Conservation (phyloP, 2,329 filamentous ascomycete species). For the Hortaea sp. region DNA sequence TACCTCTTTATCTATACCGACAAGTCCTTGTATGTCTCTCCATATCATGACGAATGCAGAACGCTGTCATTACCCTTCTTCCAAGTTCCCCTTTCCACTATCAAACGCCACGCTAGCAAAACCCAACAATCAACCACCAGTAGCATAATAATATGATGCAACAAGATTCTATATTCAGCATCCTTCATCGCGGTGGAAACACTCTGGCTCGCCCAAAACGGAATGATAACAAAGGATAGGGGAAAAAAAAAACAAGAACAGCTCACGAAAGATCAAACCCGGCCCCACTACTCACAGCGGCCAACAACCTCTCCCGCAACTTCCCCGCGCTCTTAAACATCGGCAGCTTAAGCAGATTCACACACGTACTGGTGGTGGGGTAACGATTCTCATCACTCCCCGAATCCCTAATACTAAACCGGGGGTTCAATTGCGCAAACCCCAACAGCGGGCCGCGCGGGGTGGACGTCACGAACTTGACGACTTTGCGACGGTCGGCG, state of each 20-base stretch:
- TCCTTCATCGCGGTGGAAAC: too few relatives aligned
- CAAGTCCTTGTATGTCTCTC: too few relatives aligned
- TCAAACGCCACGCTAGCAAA: too few relatives aligned
- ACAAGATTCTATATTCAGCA: too few relatives aligned
- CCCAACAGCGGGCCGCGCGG: conserved; percentile 82
- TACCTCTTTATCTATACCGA: too few relatives aligned
- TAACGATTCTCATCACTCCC: conserved; percentile 65
- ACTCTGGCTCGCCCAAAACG: too few relatives aligned
- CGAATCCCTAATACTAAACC: conserved; percentile 82
- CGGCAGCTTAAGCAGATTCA: conserved; percentile 88
- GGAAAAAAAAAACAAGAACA: not conserved
- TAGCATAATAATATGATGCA: too few relatives aligned
- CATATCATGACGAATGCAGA: too few relatives aligned
- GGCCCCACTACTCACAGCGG: conserved; percentile 80
- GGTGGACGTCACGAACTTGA: conserved; percentile 94
- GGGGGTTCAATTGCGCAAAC: conserved; percentile 74
- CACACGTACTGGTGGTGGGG: conserved; percentile 90
- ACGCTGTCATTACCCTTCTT: too few relatives aligned
- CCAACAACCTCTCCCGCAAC: conserved; percentile 72
- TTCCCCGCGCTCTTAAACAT: conserved; percentile 58
- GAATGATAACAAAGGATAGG: too few relatives aligned
- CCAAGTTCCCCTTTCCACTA: too few relatives aligned
- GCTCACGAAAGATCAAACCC: conserved; percentile 63
- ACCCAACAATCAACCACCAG: too few relatives aligned
- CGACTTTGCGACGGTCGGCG: conserved; percentile 67